Conservation (phyloP, 108 stramenopile genomes). For the Craspedostauros australis region DNA sequence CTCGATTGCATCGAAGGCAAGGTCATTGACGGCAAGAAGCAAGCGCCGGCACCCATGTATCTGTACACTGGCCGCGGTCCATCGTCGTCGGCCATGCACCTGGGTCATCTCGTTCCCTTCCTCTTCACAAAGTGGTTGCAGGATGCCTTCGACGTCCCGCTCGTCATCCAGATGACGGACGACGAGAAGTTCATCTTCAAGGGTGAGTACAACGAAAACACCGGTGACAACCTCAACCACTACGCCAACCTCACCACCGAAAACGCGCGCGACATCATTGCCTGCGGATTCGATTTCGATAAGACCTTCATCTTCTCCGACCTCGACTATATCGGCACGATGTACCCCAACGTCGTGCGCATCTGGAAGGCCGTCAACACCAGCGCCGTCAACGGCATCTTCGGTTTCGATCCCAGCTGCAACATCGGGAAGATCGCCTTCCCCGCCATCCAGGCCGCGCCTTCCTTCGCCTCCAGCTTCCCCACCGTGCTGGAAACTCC, state of each 20-base stretch:
- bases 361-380: conserved; percentile 97
- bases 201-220: conserved; percentile 72
- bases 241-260: conserved; percentile 87
- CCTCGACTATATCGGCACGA: conserved; percentile 92
- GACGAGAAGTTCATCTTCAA: conserved; percentile 99
- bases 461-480: conserved; percentile 92
- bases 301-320: conserved; percentile 92
- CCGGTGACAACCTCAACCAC: conserved; percentile 84
- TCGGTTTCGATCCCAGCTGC: conserved; percentile 88
- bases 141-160: conserved; percentile 91
- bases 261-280: conserved; percentile 99
- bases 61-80: conserved; percentile 99
- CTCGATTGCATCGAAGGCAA: conserved; percentile 69
- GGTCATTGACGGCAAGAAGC: too few relatives aligned
- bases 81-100: conserved; percentile 91
- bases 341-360: conserved; percentile 96
- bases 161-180: conserved; percentile 99
- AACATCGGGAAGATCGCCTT: conserved; percentile 95
- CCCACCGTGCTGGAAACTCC: conserved; percentile 65
- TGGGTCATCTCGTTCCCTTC: conserved; percentile 98
- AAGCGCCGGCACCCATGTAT: conserved; percentile 86
- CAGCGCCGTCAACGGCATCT: conserved; percentile 91
- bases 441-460: conserved; percentile 94
- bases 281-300: conserved; percentile 91
- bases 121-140: conserved; percentile 96